Evolutionary conservation across 441 rosid genomes (phyloP), one percentile per base, ranked within the genome.

Genomic region (Pelargonium myrrhifolium): DNA sequence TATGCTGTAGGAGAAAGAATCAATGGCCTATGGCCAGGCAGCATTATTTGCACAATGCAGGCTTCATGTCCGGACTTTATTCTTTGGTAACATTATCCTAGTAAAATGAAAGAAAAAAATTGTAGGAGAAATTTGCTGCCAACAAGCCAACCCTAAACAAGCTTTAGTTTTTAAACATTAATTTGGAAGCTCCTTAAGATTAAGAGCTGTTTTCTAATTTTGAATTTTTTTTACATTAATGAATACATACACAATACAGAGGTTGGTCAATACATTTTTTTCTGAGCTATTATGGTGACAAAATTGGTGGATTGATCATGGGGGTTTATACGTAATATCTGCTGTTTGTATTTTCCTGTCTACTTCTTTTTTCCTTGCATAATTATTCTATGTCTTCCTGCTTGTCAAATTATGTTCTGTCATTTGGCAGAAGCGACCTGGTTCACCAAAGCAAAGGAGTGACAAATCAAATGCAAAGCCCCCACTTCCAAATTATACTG

Each of bases 401-500:
- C 15, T n/a, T n/a, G n/a, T n/a, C n/a, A n/a, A n/a, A n/a, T 0
- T 40, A 22, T 51, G 15, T 53, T 43, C 28, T 12, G 14, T 24
- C 4, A 73, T 68, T 37, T 68, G 67, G 79, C 92, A 89, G 99
- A 89, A 91, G 81, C 80, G 49, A 24, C 99, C 96, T 70, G 92
- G 92, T 71, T 89, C 96, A 70, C 96, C 96, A 39, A 92, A 85
- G 74, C 95, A 87, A 75, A 87, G 76, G 68, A 83, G 83, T 84
- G 90, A 85, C 62, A 86, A 75, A 79, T 77, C 87, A 72, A 85
- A 82, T 71, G 74, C 73, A 66, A 89, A 86, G 78, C 99, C 98
- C 43, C 98, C 96, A 21, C 87, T 89, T 78, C 96, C 88, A 66
- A 85, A 72, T 78, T 80, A 77, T 73, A 78, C 88, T 67, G 84